phyloP scores from a whole-genome alignment of 371 early-diverging fungal genomes.

The Mucor mucedo region DNA sequence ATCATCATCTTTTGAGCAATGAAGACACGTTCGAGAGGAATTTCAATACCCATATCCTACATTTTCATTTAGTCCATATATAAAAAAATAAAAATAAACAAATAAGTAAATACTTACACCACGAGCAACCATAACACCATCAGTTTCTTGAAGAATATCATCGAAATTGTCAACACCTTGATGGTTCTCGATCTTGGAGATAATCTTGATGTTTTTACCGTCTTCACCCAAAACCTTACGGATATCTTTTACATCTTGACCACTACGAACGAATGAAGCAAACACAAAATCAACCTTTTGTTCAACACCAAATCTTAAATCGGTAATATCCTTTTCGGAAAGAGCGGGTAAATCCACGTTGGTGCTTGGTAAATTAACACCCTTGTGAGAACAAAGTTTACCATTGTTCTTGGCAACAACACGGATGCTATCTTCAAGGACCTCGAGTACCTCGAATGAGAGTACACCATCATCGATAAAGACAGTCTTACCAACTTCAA shows the following conservation, averaged over 20 bases:
- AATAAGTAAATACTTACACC: constrained; percentile 58
- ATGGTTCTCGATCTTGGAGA: constrained; percentile 95
- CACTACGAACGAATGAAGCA: constrained; percentile 95
- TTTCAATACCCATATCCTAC: constrained; percentile 96
- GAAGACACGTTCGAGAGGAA: constrained; percentile 90
- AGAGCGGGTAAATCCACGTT: constrained; percentile 91
- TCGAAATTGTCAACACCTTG: constrained; percentile 97
- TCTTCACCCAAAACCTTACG: constrained; percentile 78
- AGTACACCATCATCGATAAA: constrained; percentile 89
- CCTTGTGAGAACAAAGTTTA: constrained; percentile 80
- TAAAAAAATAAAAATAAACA: not conserved
- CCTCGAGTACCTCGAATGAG: constrained; percentile 80
- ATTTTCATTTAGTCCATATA: not conserved
- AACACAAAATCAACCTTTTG: constrained; percentile 96
- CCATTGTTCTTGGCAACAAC: constrained; percentile 82
- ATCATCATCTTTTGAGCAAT: constrained; percentile 98
- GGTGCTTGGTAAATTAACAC: constrained; percentile 90
- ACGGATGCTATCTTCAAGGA: constrained; percentile 59
- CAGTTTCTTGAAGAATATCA: constrained; percentile 92
- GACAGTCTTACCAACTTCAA: constrained; percentile 82
- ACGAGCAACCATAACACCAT: constrained; percentile 99
- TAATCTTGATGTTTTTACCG: constrained; percentile 89
- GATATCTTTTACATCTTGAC: constrained; percentile 87
- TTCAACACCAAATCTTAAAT: constrained; percentile 92
- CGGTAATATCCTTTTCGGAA: constrained; percentile 92